Percentiles rank a stretch among this genome's conserved stretches.
phyloP scores from a whole-genome alignment of 495 filamentous ascomycete species.

The Aspergillus leporis region DNA sequence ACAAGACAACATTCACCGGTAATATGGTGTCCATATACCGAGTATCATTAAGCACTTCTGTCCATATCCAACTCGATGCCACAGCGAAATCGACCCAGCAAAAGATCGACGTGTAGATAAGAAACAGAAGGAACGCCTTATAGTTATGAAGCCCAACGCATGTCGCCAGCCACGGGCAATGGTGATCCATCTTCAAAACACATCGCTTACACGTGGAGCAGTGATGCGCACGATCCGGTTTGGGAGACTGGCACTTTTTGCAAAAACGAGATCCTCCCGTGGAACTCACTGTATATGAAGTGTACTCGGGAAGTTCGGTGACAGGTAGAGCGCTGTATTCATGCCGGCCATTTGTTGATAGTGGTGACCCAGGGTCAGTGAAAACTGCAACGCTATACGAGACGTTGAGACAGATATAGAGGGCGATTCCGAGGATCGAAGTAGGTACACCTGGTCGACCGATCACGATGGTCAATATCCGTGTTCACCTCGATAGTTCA shows the following conservation, averaged over 20 bases:
- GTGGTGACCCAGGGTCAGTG: constrained; percentile 76
- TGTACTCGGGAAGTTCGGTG: constrained; percentile 59
- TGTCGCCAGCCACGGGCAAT: constrained; percentile 96
- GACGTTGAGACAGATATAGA: constrained; percentile 82
- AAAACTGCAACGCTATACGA: constrained; percentile 92
- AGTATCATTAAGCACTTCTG: constrained; percentile 69
- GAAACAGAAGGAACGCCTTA: constrained; percentile 91
- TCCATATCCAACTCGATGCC: constrained; percentile 75
- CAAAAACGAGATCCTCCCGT: constrained; percentile 84
- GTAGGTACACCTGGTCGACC: constrained; percentile 35
- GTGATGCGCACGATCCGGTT: constrained; percentile 96
- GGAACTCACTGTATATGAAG: constrained; percentile 84
- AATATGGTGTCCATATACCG: constrained; percentile 65
- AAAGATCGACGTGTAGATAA: constrained; percentile 87
- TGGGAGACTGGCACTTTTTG: constrained; percentile 92
- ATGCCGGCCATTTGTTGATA: constrained; percentile 42
- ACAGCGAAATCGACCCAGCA: constrained; percentile 78
- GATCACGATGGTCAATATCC: neutral
- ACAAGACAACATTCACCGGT: constrained; percentile 87
- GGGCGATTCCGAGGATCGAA: constrained; percentile 61
- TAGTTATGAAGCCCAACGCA: constrained; percentile 94
- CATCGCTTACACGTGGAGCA: constrained; percentile 91
- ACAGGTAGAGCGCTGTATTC: constrained; percentile 66
- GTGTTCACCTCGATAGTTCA: neutral
- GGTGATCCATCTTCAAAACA: constrained; percentile 99